Evolutionary conservation across 805 yeast genomes (phyloP).

Genomic region (Torulaspora indica): DNA sequence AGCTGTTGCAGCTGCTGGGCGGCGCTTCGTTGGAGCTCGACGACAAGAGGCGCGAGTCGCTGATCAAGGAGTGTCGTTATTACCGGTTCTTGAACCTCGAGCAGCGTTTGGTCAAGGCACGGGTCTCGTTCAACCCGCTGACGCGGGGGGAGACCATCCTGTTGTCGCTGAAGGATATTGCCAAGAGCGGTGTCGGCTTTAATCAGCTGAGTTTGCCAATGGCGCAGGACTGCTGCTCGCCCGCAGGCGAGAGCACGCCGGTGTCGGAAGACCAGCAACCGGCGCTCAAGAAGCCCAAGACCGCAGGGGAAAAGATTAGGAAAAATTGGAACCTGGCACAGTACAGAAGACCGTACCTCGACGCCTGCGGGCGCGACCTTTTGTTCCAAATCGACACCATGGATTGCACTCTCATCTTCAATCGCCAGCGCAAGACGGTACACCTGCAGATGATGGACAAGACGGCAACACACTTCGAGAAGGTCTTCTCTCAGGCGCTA

Average conservation of each 20-base stretch:
- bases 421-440: conserved; percentile 28
- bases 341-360: conserved; percentile 48
- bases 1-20: conserved; percentile 50
- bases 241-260: background rate
- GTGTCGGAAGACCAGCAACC: conserved; percentile 14
- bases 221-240: conserved; percentile 2
- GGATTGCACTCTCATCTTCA: conserved; percentile 32
- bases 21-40: conserved; percentile 51
- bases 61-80: conserved; percentile 68
- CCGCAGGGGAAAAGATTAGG: conserved; percentile 8
- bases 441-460: conserved; percentile 23
- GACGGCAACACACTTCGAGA: conserved; percentile 17
- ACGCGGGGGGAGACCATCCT: conserved; percentile 52
- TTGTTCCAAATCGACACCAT: conserved; percentile 40
- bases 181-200: conserved; percentile 35
- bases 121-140: conserved; percentile 50
- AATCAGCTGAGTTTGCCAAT: background rate
- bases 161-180: conserved; percentile 45
- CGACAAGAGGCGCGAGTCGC: conserved; percentile 51
- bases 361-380: conserved; percentile 38
- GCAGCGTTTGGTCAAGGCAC: conserved; percentile 57
- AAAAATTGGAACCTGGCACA: conserved; percentile 21
- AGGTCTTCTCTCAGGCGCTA: conserved; percentile 14
- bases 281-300: conserved; percentile 15
- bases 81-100: conserved; percentile 72